phyloP scores from a whole-genome alignment of 768 basidiomycete genomes.

The Tylopilus vinaceipallidus region DNA sequence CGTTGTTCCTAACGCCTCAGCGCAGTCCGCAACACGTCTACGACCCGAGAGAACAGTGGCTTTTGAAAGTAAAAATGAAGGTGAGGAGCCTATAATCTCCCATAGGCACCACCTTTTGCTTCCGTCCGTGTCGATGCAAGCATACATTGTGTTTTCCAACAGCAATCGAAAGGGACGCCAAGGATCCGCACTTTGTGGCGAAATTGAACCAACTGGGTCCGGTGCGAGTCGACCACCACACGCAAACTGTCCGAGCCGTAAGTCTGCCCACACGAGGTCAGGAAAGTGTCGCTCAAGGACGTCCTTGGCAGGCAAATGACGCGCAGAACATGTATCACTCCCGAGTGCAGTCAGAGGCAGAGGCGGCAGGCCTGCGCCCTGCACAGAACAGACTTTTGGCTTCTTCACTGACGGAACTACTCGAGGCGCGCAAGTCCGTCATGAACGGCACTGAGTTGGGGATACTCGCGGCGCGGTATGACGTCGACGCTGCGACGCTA shows the following conservation, averaged over 20 bases:
- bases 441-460: conserved; percentile 42
- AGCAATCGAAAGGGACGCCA: conserved; percentile 66
- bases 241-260: conserved; percentile 50
- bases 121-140: too few species aligned
- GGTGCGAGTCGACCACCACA: conserved; percentile 68
- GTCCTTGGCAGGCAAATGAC: conserved; percentile 24
- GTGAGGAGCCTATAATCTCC: conserved; percentile 26
- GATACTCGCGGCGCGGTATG: conserved; percentile 51
- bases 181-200: conserved; percentile 67
- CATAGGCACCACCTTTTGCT: not conserved
- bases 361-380: conserved; percentile 39
- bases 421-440: conserved; percentile 60
- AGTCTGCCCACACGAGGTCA: conserved; percentile 16
- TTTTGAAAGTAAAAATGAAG: conserved; percentile 52
- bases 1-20: conserved; percentile 23
- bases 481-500: conserved; percentile 51
- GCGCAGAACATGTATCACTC: conserved; percentile 50
- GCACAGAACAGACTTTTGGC: conserved; percentile 57
- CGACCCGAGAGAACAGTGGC: conserved; percentile 34
- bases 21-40: conserved; percentile 7
- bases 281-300: too few species aligned
- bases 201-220: conserved; percentile 65
- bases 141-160: too few species aligned
- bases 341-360: conserved; percentile 52
- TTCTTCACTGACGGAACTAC: conserved; percentile 48